Evolutionary conservation across 2,329 filamentous ascomycete species (phyloP), one percentile per base, ranked within the genome.

Genomic region (Zopfia rhizophila): DNA sequence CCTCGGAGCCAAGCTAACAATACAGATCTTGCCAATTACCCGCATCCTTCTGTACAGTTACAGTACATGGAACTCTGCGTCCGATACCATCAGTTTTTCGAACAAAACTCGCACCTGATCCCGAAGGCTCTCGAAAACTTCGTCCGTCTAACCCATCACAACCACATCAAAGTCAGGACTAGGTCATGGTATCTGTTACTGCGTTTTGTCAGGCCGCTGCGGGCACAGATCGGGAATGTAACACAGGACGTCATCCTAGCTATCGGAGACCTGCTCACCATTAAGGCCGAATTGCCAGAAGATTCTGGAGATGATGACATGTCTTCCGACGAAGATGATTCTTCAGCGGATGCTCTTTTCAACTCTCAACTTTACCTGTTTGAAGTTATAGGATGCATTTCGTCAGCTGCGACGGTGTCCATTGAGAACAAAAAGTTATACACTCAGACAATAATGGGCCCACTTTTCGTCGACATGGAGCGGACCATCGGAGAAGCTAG

Each of bases 21-120:
- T 31, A 5, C 56, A 92, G 91, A 90, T 58, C 88, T 97, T 57
- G 87, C 90, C 48, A 88, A 82, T 30, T 95, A 93, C 71, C 85
- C 87, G 12, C 94, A 97, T 68, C 93, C 94, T 1, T 91, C 92
- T 12, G 92, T 97, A 38, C 85, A 97, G 54, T 80, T 99, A 16
- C 91, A 97, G 73, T 99, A 96, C 67, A 97, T 99, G 92, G 94
- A 99, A 71, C 96, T 96, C 24, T 96, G 92, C 70, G 92, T 96
- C 43, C 87, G 94, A 38, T 99, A 99, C 73, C 90, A 88, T 68
- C 84, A 86, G 19, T 96, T 97, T 71, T 97, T 99, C 68, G 92
- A 97, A 66, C 85, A 85, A 44, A 89, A 96, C 65, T 81, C 86
- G 21, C 80, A 87, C 16, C 86, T 90, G 50, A 95, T 97, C 37